phyloP scores from a whole-genome alignment of 495 filamentous ascomycete species.

The Trichoderma orchidacearum region DNA sequence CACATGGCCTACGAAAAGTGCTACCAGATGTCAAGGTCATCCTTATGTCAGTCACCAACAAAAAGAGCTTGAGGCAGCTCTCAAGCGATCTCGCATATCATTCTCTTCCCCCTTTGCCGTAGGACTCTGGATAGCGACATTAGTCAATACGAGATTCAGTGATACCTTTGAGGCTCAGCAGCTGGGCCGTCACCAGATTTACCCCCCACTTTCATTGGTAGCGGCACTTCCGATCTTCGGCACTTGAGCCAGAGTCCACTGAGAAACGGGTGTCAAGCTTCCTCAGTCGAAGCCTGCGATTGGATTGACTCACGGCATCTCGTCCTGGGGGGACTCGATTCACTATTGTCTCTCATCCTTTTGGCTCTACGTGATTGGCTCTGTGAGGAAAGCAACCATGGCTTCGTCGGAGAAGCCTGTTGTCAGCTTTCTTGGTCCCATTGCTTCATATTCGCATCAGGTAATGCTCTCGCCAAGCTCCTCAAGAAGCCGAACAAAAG shows the following conservation, averaged over 20 bases:
- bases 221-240: background rate
- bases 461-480: conserved; percentile 26
- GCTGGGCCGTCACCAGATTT: background rate
- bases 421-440: conserved; percentile 76
- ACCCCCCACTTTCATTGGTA: background rate
- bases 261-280: background rate
- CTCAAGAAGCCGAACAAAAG: background rate
- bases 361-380: background rate
- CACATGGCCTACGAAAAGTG: background rate
- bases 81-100: background rate
- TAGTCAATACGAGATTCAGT: background rate
- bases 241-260: background rate
- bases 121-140: background rate
- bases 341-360: no score
- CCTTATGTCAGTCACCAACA: background rate
- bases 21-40: background rate
- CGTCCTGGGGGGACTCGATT: no score
- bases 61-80: background rate
- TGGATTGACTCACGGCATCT: no score
- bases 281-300: background rate
- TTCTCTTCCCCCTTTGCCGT: background rate
- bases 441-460: conserved; percentile 84
- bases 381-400: background rate
- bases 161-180: background rate
- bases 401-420: conserved; percentile 12